These are phyloP conservation scores for Quercus phellos DNA, from an alignment of 331 rosid genomes.

Conservation along the genomic window DNA sequence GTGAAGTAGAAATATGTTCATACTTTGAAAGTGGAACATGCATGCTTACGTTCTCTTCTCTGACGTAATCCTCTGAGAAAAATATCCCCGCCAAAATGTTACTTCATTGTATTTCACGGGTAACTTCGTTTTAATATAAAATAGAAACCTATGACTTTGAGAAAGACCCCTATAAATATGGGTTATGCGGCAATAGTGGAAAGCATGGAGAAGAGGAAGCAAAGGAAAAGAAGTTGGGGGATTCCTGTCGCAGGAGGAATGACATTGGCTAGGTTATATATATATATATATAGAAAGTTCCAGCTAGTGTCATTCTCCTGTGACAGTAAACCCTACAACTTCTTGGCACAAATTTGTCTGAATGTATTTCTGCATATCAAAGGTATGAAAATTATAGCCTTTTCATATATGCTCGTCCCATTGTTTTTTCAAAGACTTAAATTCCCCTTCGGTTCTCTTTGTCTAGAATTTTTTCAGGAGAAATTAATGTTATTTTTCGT, in stretches of 20 bases:
- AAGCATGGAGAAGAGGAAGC: background rate
- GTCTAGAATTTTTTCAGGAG: no score
- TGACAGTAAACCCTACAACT: background rate
- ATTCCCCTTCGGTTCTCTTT: no score
- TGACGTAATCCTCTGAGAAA: background rate
- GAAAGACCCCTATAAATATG: background rate
- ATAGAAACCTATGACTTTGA: no score
- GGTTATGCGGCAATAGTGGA: background rate
- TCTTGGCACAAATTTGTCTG: background rate
- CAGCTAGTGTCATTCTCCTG: slow-evolving; percentile 1
- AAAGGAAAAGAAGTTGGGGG: background rate
- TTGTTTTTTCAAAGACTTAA: background rate
- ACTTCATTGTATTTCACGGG: background rate
- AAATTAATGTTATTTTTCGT: no score
- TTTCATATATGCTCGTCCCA: background rate
- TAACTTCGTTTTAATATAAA: background rate
- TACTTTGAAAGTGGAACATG: background rate
- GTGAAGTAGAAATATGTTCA: background rate
- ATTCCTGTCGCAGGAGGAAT: slow-evolving; percentile 10
- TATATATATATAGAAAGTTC: background rate
- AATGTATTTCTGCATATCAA: background rate
- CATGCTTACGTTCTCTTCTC: background rate
- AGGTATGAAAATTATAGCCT: background rate
- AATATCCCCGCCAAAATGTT: background rate
- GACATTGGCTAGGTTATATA: background rate